These are phyloP conservation scores for Oidiodendron maius DNA, from an alignment of 495 filamentous ascomycete species.

Conservation along the genomic window DNA sequence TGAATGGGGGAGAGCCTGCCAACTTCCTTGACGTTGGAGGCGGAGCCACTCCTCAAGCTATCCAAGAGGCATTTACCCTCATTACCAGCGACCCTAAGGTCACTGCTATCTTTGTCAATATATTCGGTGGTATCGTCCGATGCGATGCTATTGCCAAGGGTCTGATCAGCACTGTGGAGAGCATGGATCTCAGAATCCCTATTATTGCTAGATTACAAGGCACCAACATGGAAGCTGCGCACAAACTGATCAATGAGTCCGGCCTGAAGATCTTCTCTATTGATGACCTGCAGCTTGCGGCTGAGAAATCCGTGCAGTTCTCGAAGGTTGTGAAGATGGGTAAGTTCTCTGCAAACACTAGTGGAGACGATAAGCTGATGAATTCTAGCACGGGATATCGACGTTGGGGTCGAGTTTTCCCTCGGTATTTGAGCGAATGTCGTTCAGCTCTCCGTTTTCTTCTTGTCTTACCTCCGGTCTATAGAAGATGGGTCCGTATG, in stretches of 20 bases:
- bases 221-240: conserved; percentile 96
- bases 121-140: conserved; percentile 97
- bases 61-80: conserved; percentile 94
- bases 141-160: conserved; percentile 98
- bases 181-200: conserved; percentile 90
- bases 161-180: conserved; percentile 86
- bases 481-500: conserved; percentile 21
- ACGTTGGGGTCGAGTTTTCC: conserved; percentile 96
- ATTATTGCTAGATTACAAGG: conserved; percentile 96
- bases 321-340: conserved; percentile 98
- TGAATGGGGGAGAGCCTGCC: conserved; percentile 91
- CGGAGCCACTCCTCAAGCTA: conserved; percentile 92
- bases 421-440: conserved; percentile 78
- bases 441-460: conserved; percentile 11
- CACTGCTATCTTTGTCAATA: conserved; percentile 98
- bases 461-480: conserved; percentile 22
- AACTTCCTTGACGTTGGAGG: conserved; percentile 99
- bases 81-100: conserved; percentile 99
- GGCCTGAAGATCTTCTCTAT: conserved; percentile 99
- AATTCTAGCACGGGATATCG: conserved; percentile 67
- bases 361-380: conserved; percentile 10
- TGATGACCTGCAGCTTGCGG: conserved; percentile 93
- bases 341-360: conserved; percentile 34
- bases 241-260: conserved; percentile 93
- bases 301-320: conserved; percentile 97